Base-by-base conservation (phyloP, 106 monocot genomes). In the Acanthochlamys bracteata region DNA sequence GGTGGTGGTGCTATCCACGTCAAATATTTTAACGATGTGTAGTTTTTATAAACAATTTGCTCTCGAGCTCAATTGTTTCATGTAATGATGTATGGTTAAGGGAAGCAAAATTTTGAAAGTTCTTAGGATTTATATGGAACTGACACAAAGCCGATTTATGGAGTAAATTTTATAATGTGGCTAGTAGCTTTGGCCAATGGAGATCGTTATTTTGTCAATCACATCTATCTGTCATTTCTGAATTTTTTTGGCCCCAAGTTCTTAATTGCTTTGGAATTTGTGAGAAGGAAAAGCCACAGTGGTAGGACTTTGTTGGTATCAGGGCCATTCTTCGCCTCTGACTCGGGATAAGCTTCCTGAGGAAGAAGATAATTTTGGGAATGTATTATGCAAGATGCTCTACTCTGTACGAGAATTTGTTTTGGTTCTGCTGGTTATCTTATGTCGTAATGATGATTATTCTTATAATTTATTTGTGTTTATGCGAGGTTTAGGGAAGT, bases 111-210 rank as follows among this genome's bases (percentile, higher is more conserved):
- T 20, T 96, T 40, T 53, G 87, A 6, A 96, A 96, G 66, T 96
- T 96, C 59, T 42, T 96, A 51, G 91, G 96, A 25, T 96, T 96
- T 70, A 96, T 96, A 90, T 96, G 95, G 95, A 96, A 96, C 63
- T 90, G 90, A 33, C 71, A 90, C 16, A 90, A 90, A 13, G 90
- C 90, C 90, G 95, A n/a, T n/a, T 96, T 22, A 96, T 96, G 96
- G 96, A 98, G 69, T 82, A 87, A 13, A 91, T n/a, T n/a, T 91
- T 0, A 91, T 91, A n/a, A 83, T 98, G 91, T 98, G 96, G 96
- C 96, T 27, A 98, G n/a, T 98, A 60, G 96, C 88, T 11, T 77
- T 98, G 42, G 96, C 96, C 39, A 98, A 98, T 52, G 96, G 96
- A 80, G 96, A 91, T 51, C 70, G 80, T 60, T 55, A 9, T 11